A percentile compares a stretch with the other conserved stretches of the same genome.
phyloP scores from a whole-genome alignment of 1,284 basidiomycete species.

The Boletellus sp. region DNA sequence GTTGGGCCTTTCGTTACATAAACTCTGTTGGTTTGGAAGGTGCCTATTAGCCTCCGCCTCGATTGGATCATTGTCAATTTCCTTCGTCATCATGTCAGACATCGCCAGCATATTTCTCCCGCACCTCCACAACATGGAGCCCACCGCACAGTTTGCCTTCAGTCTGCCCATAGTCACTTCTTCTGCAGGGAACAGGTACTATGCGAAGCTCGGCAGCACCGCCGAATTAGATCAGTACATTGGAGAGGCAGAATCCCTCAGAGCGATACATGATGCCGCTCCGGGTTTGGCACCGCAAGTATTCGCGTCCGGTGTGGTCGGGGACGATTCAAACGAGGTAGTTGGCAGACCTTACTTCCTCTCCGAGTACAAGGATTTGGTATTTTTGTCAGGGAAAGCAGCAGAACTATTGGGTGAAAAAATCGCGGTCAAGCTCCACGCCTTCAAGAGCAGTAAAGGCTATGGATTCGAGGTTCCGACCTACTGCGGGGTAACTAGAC shows the following conservation, averaged over 20 bases:
- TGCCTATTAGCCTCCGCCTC: no score
- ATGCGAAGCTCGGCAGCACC: constrained; percentile 53
- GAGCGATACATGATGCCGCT: constrained; percentile 58
- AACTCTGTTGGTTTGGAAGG: no score
- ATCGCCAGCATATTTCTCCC: constrained; percentile 37
- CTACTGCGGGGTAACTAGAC: constrained; percentile 75
- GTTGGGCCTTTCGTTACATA: no score
- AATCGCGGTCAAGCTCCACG: constrained; percentile 62
- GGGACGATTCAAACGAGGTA: constrained; percentile 30
- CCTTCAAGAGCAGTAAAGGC: constrained; percentile 47
- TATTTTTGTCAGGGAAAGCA: constrained; percentile 43
- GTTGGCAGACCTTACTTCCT: constrained; percentile 61
- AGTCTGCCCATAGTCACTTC: constrained; percentile 50
- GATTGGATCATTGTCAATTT: no score
- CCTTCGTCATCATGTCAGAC: constrained; percentile 21
- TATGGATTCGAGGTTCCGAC: constrained; percentile 80
- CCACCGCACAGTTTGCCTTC: constrained; percentile 45
- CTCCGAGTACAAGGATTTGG: constrained; percentile 68
- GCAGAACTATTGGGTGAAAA: constrained; percentile 58
- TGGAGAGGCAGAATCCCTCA: constrained; percentile 73
- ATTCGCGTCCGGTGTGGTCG: constrained; percentile 47
- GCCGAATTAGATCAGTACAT: constrained; percentile 60
- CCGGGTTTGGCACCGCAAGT: constrained; percentile 67
- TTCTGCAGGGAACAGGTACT: constrained; percentile 56
- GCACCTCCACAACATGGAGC: constrained; percentile 48